Percentiles rank a stretch among this genome's conserved stretches.
These are phyloP conservation scores for Coemansia nantahalensis DNA, from an alignment of 192 early-diverging fungal species.

Conservation along the genomic window DNA sequence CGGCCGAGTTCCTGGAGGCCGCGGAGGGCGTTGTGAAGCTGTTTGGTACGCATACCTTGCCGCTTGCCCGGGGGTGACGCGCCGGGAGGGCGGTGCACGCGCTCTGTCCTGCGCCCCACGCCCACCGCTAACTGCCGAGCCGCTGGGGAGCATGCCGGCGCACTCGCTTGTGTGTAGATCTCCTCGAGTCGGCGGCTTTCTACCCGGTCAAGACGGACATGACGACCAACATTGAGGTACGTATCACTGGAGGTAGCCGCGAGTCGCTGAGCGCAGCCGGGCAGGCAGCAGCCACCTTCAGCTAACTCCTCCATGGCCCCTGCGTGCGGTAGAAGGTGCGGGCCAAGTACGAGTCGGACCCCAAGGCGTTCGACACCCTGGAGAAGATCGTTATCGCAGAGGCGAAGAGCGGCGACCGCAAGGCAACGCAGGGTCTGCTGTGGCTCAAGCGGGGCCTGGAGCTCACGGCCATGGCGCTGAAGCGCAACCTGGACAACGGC, in stretches of 20 bases:
- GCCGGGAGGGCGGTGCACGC: no score
- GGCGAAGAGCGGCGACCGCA: slow-evolving; percentile 72
- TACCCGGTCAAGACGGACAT: slow-evolving; percentile 88
- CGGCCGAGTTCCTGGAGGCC: slow-evolving; percentile 73
- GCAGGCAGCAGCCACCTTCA: no score
- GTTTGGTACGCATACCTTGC: slow-evolving; percentile 28
- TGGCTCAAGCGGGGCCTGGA: slow-evolving; percentile 90
- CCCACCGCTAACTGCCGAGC: no score
- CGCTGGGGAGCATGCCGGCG: no score
- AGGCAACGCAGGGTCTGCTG: slow-evolving; percentile 86
- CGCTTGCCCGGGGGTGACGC: no score
- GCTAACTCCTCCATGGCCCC: no score
- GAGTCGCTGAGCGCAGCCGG: no score
- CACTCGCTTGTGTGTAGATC: slow-evolving; percentile 56
- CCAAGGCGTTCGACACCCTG: slow-evolving; percentile 70
- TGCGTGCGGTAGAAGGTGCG: slow-evolving; percentile 64
- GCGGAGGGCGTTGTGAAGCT: slow-evolving; percentile 73
- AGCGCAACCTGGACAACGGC: slow-evolving; percentile 56
- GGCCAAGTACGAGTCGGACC: slow-evolving; percentile 65
- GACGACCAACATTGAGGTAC: slow-evolving; percentile 77
- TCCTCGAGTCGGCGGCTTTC: slow-evolving; percentile 73
- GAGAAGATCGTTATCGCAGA: slow-evolving; percentile 79
- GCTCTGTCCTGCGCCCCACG: no score
- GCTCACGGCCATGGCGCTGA: slow-evolving; percentile 69
- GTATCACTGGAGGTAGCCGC: no score